These are phyloP conservation scores for Ascochyta clinopodiicola DNA, from an alignment of 2,329 filamentous ascomycete species.

Conservation along the genomic window DNA sequence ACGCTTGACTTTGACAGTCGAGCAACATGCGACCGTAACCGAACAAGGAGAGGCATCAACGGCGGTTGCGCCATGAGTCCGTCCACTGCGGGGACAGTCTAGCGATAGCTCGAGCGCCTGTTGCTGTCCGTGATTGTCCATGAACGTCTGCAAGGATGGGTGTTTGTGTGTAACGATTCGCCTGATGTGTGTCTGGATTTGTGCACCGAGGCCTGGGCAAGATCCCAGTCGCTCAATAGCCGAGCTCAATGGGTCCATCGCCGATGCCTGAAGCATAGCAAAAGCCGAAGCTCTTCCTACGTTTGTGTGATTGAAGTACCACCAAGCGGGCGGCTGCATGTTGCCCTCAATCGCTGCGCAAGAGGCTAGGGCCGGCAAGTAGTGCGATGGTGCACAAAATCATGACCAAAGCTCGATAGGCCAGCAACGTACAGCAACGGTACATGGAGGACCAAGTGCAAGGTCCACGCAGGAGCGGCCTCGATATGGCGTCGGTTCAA, in stretches of 20 bases:
- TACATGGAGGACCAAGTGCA: constrained; percentile 32
- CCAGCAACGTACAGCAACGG: constrained; percentile 29
- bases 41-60: constrained; percentile 45
- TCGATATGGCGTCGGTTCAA: constrained; percentile 41
- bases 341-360: constrained; percentile 28
- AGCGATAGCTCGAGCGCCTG: constrained; percentile 30
- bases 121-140: constrained; percentile 21
- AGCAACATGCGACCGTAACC: constrained; percentile 46
- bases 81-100: constrained; percentile 38
- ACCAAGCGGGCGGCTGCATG: constrained; percentile 22
- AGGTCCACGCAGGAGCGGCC: constrained; percentile 32
- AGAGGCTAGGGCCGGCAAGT: constrained; percentile 15
- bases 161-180: constrained; percentile 15
- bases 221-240: constrained; percentile 14
- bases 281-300: constrained; percentile 8
- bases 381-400: constrained; percentile 27
- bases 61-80: constrained; percentile 46
- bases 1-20: constrained; percentile 44
- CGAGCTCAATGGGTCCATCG: constrained; percentile 10
- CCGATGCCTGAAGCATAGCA: constrained; percentile 5
- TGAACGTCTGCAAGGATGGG: constrained; percentile 20
- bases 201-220: constrained; percentile 10
- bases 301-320: constrained; percentile 10
- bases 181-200: constrained; percentile 10
- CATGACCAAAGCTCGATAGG: constrained; percentile 35